Evolutionary conservation across 805 yeast genomes (phyloP).

Genomic region (Saturnispora kantuleensis): DNA sequence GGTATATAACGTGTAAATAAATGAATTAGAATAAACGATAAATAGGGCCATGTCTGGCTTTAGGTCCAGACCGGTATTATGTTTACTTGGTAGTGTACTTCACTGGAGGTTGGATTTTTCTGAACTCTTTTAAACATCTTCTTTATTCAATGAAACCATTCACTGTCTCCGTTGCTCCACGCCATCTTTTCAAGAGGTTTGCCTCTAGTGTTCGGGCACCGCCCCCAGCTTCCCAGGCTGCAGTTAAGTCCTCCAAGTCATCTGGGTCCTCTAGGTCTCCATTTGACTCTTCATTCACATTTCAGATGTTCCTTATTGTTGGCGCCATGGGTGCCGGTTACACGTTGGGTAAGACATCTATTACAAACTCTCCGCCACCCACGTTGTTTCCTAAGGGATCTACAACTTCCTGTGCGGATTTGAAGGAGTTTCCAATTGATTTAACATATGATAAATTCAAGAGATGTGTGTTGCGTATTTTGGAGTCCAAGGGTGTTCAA

Average conservation of each 20-base stretch:
- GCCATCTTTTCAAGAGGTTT: neutral
- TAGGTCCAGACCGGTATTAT: no score
- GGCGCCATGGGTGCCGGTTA: constrained; percentile 29
- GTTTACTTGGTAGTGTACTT: no score
- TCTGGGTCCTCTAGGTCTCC: constrained; percentile 9
- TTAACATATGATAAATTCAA: constrained; percentile 19
- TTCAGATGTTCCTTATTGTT: constrained; percentile 22
- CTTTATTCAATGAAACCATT: neutral
- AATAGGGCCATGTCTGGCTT: no score
- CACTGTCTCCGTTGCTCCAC: neutral
- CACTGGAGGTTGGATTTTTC: no score
- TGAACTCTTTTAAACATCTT: no score
- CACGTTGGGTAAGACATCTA: constrained; percentile 21
- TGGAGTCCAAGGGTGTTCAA: constrained; percentile 15
- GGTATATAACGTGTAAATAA: no score
- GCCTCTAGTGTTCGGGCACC: neutral
- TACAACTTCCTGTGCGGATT: constrained; percentile 15
- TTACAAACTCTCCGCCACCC: constrained; percentile 21
- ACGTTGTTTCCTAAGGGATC: constrained; percentile 23
- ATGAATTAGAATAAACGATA: no score
- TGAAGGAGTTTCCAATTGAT: constrained; percentile 12
- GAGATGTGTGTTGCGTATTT: constrained; percentile 20
- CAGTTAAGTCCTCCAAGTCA: neutral
- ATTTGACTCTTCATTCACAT: constrained; percentile 18
- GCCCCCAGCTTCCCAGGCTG: neutral